Evolutionary conservation across 2,329 filamentous ascomycete species (phyloP).

Genomic region (Grosmannia serpens): DNA sequence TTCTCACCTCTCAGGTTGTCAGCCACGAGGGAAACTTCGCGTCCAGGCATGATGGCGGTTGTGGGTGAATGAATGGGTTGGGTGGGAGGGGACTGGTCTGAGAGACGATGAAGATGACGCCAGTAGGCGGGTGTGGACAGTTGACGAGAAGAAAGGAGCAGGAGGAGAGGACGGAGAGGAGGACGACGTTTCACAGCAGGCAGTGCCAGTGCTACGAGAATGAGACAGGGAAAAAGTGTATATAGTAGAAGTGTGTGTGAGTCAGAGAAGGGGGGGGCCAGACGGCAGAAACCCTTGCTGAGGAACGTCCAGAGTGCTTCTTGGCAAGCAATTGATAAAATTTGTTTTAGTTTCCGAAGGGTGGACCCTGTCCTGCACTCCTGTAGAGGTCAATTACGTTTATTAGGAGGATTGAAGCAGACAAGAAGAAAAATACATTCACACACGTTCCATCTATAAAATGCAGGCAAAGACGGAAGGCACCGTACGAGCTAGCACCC

Average conservation of each 20-base stretch:
- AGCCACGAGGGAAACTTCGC: conserved; percentile 28
- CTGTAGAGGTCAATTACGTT: no score
- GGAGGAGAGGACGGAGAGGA: neutral
- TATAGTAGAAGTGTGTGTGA: neutral
- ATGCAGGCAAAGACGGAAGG: neutral
- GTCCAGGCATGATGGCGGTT: conserved; percentile 25
- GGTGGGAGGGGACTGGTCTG: neutral
- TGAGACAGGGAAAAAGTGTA: neutral
- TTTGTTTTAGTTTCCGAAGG: no score
- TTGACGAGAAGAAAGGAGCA: neutral
- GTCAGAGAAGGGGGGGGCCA: neutral
- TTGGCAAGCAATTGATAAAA: no score
- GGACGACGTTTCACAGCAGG: neutral
- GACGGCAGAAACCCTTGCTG: no score
- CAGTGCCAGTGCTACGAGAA: neutral
- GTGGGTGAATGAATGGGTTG: neutral
- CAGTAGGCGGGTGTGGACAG: neutral
- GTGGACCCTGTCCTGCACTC: no score
- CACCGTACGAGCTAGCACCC: neutral
- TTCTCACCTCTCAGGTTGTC: conserved; percentile 29
- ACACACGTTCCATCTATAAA: neutral
- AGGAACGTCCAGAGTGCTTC: no score
- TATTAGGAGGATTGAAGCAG: no score
- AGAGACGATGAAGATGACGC: neutral
- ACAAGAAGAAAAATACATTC: no score